These are phyloP conservation scores for Cercis canadensis DNA, from an alignment of 306 rosid genomes.

Conservation along the genomic window DNA sequence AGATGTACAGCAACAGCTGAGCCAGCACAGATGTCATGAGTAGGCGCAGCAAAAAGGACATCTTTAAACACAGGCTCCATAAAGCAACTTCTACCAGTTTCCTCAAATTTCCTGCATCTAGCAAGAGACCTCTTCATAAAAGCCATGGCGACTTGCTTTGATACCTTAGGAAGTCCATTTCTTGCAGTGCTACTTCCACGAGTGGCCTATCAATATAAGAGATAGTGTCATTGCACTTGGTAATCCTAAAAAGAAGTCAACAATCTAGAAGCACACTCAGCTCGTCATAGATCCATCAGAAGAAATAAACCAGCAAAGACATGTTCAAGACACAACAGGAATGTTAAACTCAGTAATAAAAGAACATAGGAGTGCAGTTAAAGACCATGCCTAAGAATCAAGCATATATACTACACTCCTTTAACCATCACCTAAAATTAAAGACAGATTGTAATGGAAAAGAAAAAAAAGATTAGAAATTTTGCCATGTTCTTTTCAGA, in stretches of 20 bases:
- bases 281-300: too few species aligned
- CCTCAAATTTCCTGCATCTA: conserved; percentile 73
- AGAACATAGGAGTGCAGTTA: background rate
- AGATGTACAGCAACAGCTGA: conserved; percentile 40
- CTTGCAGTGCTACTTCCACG: conserved; percentile 78
- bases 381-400: background rate
- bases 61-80: conserved; percentile 66
- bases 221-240: too few species aligned
- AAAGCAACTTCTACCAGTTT: conserved; percentile 73
- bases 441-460: background rate
- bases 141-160: conserved; percentile 70
- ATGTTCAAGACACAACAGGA: conserved; percentile 15
- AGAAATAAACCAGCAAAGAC: conserved; percentile 24
- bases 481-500: too few species aligned
- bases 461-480: too few species aligned
- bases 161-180: conserved; percentile 69
- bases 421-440: conserved; percentile 5
- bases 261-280: too few species aligned
- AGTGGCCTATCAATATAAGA: conserved; percentile 80
- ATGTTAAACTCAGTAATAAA: conserved; percentile 3
- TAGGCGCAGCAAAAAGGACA: conserved; percentile 54
- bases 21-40: conserved; percentile 43
- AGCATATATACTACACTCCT: background rate
- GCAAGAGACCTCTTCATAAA: conserved; percentile 82
- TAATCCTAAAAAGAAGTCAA: too few species aligned